phyloP scores from a whole-genome alignment of 2,329 filamentous ascomycete genomes.

The Orbilia brochopaga region DNA sequence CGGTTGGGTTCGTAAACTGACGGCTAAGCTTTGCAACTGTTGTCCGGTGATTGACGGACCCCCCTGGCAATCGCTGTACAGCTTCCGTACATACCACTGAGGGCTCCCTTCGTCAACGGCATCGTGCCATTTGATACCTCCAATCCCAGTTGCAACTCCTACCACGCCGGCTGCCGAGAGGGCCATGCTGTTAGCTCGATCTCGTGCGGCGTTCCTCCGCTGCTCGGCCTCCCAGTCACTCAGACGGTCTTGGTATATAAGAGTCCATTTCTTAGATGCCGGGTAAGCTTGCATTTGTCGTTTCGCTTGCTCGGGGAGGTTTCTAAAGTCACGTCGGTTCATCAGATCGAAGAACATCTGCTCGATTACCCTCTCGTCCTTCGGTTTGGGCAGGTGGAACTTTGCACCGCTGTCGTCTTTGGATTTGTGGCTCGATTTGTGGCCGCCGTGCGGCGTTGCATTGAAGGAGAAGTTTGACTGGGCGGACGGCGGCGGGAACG shows the following conservation, averaged over 20 bases:
- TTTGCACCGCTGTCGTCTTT: slow-evolving; percentile 55
- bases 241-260: slow-evolving; percentile 92
- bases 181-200: slow-evolving; percentile 69
- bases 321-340: slow-evolving; percentile 98
- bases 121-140: slow-evolving; percentile 73
- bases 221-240: slow-evolving; percentile 94
- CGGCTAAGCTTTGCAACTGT: slow-evolving; percentile 87
- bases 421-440: slow-evolving; percentile 26
- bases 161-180: slow-evolving; percentile 41
- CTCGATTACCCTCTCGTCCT: slow-evolving; percentile 82
- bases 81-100: slow-evolving; percentile 96
- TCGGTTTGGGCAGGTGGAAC: slow-evolving; percentile 72
- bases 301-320: slow-evolving; percentile 89
- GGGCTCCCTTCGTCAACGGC: slow-evolving; percentile 81
- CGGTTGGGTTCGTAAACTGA: slow-evolving; percentile 92
- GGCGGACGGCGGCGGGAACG: slow-evolving; percentile 22
- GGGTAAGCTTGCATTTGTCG: slow-evolving; percentile 97
- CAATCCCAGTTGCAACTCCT: slow-evolving; percentile 64
- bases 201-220: slow-evolving; percentile 78
- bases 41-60: slow-evolving; percentile 76
- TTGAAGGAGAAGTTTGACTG: slow-evolving; percentile 42
- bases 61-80: slow-evolving; percentile 76
- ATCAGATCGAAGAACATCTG: slow-evolving; percentile 91
- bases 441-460: slow-evolving; percentile 19
- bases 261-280: slow-evolving; percentile 93